Evolutionary conservation across 768 basidiomycete species (phyloP).

Genomic region (Gymnopilus dilepis): DNA sequence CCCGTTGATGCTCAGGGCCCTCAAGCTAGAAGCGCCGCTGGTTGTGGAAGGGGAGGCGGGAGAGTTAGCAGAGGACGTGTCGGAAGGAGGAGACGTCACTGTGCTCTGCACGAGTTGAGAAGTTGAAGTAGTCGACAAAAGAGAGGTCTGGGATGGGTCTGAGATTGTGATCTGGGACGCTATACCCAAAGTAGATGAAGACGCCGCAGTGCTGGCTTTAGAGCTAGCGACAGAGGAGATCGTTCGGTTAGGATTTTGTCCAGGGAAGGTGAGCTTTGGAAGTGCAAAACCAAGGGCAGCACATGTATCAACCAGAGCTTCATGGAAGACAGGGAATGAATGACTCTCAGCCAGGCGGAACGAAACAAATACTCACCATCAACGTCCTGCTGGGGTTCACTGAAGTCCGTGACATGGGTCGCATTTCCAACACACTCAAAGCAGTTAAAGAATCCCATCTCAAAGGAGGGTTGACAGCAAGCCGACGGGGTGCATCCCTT

Average conservation of each 20-base stretch:
- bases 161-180: neutral
- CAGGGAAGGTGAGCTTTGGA: conserved; percentile 32
- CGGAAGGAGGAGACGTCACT: conserved; percentile 5
- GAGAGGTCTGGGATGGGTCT: neutral
- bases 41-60: neutral
- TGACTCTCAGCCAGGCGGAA: conserved; percentile 33
- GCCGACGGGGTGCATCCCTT: conserved; percentile 32
- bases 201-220: neutral
- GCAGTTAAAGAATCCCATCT: conserved; percentile 46
- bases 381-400: conserved; percentile 35
- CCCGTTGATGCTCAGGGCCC: neutral
- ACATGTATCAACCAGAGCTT: conserved; percentile 31
- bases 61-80: neutral
- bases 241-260: conserved; percentile 22
- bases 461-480: conserved; percentile 48
- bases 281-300: conserved; percentile 24
- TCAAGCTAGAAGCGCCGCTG: neutral
- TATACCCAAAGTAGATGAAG: neutral
- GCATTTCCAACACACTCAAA: conserved; percentile 42
- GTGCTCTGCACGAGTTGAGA: conserved; percentile 11
- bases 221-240: conserved; percentile 9
- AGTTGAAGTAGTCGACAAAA: neutral
- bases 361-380: conserved; percentile 37
- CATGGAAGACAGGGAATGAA: conserved; percentile 11
- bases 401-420: conserved; percentile 34